These are phyloP conservation scores for Fusarium secorum DNA, from an alignment of 2,329 filamentous ascomycete species.

Conservation along the genomic window DNA sequence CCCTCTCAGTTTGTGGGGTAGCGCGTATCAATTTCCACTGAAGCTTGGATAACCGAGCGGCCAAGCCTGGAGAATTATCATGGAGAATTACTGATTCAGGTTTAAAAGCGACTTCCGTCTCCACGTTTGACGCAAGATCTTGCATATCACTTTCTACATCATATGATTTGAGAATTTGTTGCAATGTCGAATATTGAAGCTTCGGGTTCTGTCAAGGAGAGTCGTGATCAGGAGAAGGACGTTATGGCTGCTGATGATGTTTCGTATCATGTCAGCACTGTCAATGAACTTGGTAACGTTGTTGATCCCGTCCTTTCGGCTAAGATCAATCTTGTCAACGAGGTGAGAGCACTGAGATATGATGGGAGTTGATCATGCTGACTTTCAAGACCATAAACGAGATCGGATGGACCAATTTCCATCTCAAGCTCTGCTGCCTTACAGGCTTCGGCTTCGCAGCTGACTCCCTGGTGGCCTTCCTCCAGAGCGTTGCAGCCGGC, in stretches of 20 bases:
- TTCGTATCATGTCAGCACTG: background rate
- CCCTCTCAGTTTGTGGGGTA: background rate
- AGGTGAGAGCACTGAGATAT: fast-evolving
- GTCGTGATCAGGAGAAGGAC: background rate
- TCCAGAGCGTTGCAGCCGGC: background rate
- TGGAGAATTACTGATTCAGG: background rate
- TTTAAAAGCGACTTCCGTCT: background rate
- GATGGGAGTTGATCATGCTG: fast-evolving
- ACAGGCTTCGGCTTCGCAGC: background rate
- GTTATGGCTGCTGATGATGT: background rate
- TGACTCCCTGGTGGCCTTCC: background rate
- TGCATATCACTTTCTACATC: background rate
- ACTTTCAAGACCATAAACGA: background rate
- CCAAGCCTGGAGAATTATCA: background rate
- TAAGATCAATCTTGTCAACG: background rate
- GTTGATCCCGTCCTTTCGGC: background rate
- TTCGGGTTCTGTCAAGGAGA: background rate
- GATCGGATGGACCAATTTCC: background rate
- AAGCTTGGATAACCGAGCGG: background rate
- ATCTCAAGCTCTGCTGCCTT: background rate
- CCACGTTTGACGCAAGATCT: background rate
- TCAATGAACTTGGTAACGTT: background rate
- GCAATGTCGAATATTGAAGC: background rate
- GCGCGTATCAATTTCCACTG: background rate
- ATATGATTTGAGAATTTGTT: background rate